Percentiles rank a stretch among this genome's conserved stretches.
Conservation (phyloP, 1,139 yeast species). For the Hansenula sp. region DNA sequence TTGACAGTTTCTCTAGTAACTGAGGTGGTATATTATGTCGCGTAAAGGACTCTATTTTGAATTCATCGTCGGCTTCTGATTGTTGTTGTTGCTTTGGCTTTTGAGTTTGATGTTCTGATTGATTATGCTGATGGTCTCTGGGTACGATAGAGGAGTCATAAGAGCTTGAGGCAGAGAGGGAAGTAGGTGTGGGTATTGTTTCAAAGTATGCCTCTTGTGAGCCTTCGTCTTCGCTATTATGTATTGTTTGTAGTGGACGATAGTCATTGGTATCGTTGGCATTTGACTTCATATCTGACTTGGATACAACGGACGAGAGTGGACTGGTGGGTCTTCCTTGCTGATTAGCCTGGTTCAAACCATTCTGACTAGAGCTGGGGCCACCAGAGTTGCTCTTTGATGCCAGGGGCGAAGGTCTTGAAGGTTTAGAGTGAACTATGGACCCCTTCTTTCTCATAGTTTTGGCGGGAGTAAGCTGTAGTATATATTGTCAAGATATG, state of each 20-base stretch:
- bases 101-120: neutral
- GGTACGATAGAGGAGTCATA: neutral
- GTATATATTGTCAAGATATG: neutral
- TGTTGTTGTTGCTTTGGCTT: neutral
- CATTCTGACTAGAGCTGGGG: neutral
- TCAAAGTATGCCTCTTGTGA: too few species aligned
- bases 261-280: neutral
- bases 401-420: conserved; percentile 7
- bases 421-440: conserved; percentile 4
- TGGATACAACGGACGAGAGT: neutral
- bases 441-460: neutral
- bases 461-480: neutral
- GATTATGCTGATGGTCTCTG: neutral
- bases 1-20: conserved; percentile 46
- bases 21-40: conserved; percentile 41
- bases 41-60: conserved; percentile 5
- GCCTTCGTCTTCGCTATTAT: neutral
- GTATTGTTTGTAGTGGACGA: neutral
- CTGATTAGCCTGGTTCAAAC: neutral
- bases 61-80: conserved; percentile 9
- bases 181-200: neutral
- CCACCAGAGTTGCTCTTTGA: neutral
- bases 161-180: neutral
- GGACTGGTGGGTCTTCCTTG: conserved; percentile 1
- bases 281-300: neutral